Conservation (phyloP, 1,284 basidiomycete species). For the Trametes hirsuta region DNA sequence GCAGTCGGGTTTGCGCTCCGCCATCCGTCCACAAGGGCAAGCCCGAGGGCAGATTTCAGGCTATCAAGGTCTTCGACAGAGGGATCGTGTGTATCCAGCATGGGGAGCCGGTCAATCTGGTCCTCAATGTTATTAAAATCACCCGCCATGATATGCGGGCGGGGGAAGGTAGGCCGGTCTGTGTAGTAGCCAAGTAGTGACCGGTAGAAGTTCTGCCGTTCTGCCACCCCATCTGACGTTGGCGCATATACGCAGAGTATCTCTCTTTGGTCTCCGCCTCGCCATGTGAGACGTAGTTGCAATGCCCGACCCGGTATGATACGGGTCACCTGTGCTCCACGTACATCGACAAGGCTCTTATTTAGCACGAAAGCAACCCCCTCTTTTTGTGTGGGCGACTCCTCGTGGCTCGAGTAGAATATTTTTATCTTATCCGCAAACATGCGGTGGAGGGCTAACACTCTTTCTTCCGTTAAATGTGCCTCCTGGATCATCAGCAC, state of each 20-base stretch:
- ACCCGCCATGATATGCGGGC: conserved; percentile 40
- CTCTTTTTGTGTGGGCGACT: conserved; percentile 1
- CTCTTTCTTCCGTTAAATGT: not conserved
- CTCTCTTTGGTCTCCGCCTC: conserved; percentile 10
- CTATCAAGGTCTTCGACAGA: not conserved
- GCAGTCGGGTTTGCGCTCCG: conserved; percentile 30
- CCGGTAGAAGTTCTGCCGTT: conserved; percentile 39
- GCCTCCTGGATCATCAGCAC: conserved; percentile 10
- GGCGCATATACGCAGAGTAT: conserved; percentile 41
- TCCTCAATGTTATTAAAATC: conserved; percentile 43
- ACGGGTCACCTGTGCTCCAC: not conserved
- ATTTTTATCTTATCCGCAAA: not conserved
- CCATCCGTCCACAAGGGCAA: conserved; percentile 41
- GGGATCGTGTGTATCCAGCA: conserved; percentile 30
- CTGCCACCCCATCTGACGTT: conserved; percentile 31
- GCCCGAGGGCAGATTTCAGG: conserved; percentile 5
- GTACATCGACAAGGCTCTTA: not conserved
- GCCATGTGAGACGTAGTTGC: conserved; percentile 20
- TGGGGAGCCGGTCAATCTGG: conserved; percentile 34
- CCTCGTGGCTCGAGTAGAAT: not conserved
- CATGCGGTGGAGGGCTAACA: not conserved
- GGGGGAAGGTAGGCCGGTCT: conserved; percentile 6
- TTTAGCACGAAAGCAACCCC: conserved; percentile 4
- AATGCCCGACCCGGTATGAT: conserved; percentile 2
- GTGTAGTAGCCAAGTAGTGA: conserved; percentile 23